Evolutionary conservation across 371 early-diverging fungal genomes (phyloP).

Genomic region (Gilbertella persicaria): DNA sequence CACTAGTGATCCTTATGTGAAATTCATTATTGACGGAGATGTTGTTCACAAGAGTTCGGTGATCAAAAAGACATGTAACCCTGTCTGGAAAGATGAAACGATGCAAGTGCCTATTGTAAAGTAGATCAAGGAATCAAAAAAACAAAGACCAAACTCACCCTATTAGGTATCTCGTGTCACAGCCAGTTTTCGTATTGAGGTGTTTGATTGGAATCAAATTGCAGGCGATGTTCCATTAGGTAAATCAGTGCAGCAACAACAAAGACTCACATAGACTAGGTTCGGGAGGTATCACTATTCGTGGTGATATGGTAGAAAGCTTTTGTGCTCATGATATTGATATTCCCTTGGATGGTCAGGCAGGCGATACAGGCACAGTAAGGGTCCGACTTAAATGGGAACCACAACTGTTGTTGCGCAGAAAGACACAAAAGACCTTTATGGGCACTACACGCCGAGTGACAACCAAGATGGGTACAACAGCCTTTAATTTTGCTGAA

Average conservation of each 20-base stretch:
- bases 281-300: constrained; percentile 43
- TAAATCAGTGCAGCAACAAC: constrained; percentile 13
- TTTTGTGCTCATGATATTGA: constrained; percentile 34
- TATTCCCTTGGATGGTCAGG: constrained; percentile 44
- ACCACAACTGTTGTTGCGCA: constrained; percentile 38
- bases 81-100: constrained; percentile 77
- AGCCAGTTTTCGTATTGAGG: constrained; percentile 68
- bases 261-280: constrained; percentile 17
- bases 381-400: constrained; percentile 47
- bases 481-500: constrained; percentile 25
- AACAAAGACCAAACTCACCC: not conserved
- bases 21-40: constrained; percentile 74
- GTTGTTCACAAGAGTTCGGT: constrained; percentile 77
- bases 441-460: constrained; percentile 21
- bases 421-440: constrained; percentile 42
- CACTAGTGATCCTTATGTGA: constrained; percentile 83
- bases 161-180: constrained; percentile 52
- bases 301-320: constrained; percentile 46
- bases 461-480: constrained; percentile 25
- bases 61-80: constrained; percentile 80
- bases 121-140: not conserved
- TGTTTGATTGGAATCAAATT: constrained; percentile 85
- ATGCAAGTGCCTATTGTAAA: constrained; percentile 71
- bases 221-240: constrained; percentile 62
- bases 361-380: constrained; percentile 33